Base-by-base conservation (phyloP, 495 filamentous ascomycete genomes). In the Trichoderma gamsii region DNA sequence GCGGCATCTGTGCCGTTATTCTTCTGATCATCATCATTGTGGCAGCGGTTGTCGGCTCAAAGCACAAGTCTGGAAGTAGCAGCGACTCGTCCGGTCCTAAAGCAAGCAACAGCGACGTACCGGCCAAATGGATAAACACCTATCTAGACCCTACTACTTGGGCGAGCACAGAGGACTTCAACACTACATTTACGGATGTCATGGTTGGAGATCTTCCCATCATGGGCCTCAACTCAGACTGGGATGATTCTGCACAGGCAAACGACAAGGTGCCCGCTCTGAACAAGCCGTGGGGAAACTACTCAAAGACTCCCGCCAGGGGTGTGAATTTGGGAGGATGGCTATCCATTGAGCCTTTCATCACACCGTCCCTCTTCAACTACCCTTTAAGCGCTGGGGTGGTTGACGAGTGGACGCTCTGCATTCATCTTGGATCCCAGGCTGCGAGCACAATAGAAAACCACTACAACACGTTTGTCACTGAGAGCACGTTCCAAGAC, bases 291-390 rank as follows among this genome's bases (percentile, higher is more conserved):
- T 92, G 88, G 84, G 84, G 84, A 65, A 80, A 86, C n/a, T 99
- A 98, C 73, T 86, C 90, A 1, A 85, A 84, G 3, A 85, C 79
- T 63, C 93, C 92, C 6, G 92, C 95, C 32, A 86, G 93, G 1
- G 96, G 96, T 2, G 90, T 98, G 27, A 99, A 97, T 75, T 72
- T 98, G 4, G 95, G 96, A 44, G 96, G 96, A 35, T 99, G 95
- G 96, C 84, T 99, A 3, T 90, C 89, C 0, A 79, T 99, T 9
- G 96, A 99, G 71, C 96, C 96, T 0, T 97, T 96, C 73, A 97
- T 99, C 73, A 92, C 89, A 18, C 96, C 96, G 0, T 97, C 92
- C 2, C 82, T 97, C 38, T 99, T 99, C 74, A 77, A 87, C 69
- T 97, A 91, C 78, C 81, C 85, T 65, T 71, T 77, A 2, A 79